Evolutionary conservation across 2,329 filamentous ascomycete species (phyloP), one percentile per base, ranked within the genome.

Genomic region (Plenodomus lindquistii): DNA sequence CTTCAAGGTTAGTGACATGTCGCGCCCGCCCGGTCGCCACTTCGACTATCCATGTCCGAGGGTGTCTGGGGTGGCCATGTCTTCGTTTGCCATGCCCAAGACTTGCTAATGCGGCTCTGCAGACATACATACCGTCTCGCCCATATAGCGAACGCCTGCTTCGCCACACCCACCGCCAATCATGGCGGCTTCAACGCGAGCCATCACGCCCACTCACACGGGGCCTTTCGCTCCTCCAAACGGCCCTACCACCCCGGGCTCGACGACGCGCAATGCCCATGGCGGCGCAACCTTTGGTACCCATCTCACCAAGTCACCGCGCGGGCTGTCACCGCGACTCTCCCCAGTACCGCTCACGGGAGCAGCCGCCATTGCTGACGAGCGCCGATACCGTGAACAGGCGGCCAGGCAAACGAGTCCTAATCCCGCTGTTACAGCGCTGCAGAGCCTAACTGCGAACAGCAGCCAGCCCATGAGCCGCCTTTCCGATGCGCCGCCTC

Each of bases 311-410:
- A 77, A 74, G 49, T 74, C 74, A 9, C 73, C 71, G 18, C 71
- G 71, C 47, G 70, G 67, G 7, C 57, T 74, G 40, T 77, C 75
- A 27, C 73, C 74, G 8, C 60, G 66, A 49, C 66, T 64, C 29
- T 75, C 73, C 15, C 74, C 75, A 2, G 66, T 69, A 48, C 71
- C 72, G 29, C 68, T 81, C 20, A 79, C 78, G 0, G 78, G 76
- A 39, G 75, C 75, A 17, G 75, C 74, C 47, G 78, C 77, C 35
- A 67, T 80, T 59, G 75, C 73, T 38, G 78, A 80, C 57, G 70
- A 79, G 57, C 75, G 75, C 48, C 72, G 74, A 37, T 67, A 66
- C 48, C 67, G 71, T 48, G 71, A 77, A 49, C 71, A 75, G 47
- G 66, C 72, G 46, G 64, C 72, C 46, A 69, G 73, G 31, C 74